Evolutionary conservation across 1,284 basidiomycete species (phyloP), one percentile per base, ranked within the genome.

Genomic region (Austroboletus niveus): DNA sequence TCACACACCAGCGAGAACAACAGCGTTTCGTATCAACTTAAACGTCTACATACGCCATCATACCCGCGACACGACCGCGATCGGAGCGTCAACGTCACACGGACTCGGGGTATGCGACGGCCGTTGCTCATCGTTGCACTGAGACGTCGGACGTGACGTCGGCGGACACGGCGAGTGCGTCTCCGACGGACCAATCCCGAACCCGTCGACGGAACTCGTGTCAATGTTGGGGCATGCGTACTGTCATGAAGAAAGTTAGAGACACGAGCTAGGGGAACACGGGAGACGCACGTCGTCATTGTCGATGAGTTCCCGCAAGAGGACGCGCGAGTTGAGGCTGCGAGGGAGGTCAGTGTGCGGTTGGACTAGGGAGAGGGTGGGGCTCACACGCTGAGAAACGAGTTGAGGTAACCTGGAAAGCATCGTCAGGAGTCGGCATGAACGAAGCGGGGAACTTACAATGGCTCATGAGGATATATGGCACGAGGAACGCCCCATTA

Each of bases 391-490:
- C 67, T 68, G 35, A 67, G 39, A 34, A 70, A 69, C 4, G 69
- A 70, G 31, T 69, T 67, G 32, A 67, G 57, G 47, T 67, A 70
- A 45, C 56, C 65, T 67, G 42, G 12, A 6, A 4, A 12, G 31
- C 2, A 2, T 0, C 5, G 15, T 35, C 12, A 8, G 45, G 0
- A 12, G 43, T 12, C 1, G 15, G 12, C 15, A 35, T 12, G 15
- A 35, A 35, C 11, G 11, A 48, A 36, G 12, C 0, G 1, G 4
- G 12, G 2, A 32, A 47, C 64, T 36, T 17, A 63, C 69, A 67
- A 45, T 70, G 62, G 24, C 65, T 66, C 63, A 67, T 69, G 5
- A 67, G 60, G 42, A 67, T 67, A 32, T 70, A 67, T 0, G 65
- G 65, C 9, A 67, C 55, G 15, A 67, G 64, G 42, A 69, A 67